Base-by-base conservation (phyloP, 164 flowering plant genomes). In the Stephania japonica region DNA sequence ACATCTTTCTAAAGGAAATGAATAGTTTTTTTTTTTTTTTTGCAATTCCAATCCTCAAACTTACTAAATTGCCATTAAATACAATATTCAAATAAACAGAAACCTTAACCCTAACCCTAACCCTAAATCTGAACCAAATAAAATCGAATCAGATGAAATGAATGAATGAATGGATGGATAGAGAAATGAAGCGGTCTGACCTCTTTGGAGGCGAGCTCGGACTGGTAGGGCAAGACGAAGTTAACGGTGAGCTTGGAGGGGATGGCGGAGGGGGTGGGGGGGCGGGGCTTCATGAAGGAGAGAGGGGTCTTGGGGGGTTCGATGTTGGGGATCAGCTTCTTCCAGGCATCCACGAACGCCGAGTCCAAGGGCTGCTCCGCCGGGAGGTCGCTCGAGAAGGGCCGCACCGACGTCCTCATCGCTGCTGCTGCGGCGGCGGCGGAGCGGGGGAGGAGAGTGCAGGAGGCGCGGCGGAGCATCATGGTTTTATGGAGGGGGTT, bases 161-260 rank as follows among this genome's bases (percentile, higher is more conserved):
- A 9, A 62, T 23, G 11, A n/a, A 23, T 12, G 16, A 7, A 50
- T 62, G 38, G 4, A 4, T 32, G 38, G 4, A 32, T 32, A 4
- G 38, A 32, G 38, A 32, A 32, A 32, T 14, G 24, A 41, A 9
- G 16, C 3, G 4, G 68, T 32, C 73, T 12, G 27, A 91, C 97
- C 97, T 91, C 92, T 73, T 84, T 84, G 25, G 75, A 21, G 43
- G 91, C 76, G 14, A 87, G 80, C 80, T 88, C 87, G 18, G 91
- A 88, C 6, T 84, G 76, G 50, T 89, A 89, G 19, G 97, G 93
- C 16, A 91, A 91, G 50, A 86, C 89, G 74, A 91, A 88, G 68
- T 88, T 91, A 83, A 91, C 92, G 68, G 92, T 90, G 80, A 90
- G 82, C 84, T 91, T 91, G 53, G 90, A 68, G 0, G 94, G 94